Evolutionary conservation across 495 filamentous ascomycete genomes (phyloP).

Genomic region (Terfezia boudieri): DNA sequence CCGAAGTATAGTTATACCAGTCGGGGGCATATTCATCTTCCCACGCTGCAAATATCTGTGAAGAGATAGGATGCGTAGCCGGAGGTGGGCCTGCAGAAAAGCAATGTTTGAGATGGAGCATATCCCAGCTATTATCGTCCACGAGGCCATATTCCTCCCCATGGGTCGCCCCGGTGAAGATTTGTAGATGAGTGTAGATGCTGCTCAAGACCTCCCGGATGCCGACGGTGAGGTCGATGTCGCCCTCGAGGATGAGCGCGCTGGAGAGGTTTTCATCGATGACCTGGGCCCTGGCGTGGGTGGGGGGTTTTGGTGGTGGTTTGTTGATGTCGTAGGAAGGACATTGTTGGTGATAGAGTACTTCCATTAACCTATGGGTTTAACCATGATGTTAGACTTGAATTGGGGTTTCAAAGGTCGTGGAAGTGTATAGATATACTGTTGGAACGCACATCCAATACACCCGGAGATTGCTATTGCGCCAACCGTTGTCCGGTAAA

Average conservation of each 20-base stretch:
- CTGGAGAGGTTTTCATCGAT: conserved; percentile 20
- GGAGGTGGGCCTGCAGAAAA: no score
- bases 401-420: no score
- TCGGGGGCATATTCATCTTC: no score
- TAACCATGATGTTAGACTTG: no score
- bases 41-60: no score
- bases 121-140: conserved; percentile 22
- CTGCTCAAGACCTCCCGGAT: conserved; percentile 14
- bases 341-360: neutral
- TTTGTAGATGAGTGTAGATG: conserved; percentile 6
- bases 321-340: neutral
- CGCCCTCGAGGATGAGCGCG: conserved; percentile 26
- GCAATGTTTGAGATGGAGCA: conserved; percentile 25
- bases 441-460: no score
- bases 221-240: conserved; percentile 26
- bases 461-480: no score
- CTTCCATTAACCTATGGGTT: neutral
- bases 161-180: conserved; percentile 1
- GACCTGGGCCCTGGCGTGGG: conserved; percentile 5
- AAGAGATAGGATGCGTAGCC: no score
- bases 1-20: no score
- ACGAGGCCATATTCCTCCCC: conserved; percentile 3
- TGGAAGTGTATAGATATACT: no score
- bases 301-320: neutral
- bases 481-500: no score